Percentiles rank a stretch among this genome's conserved stretches.
Conservation (phyloP, 73 alveolate species). For the Chromera velia region DNA sequence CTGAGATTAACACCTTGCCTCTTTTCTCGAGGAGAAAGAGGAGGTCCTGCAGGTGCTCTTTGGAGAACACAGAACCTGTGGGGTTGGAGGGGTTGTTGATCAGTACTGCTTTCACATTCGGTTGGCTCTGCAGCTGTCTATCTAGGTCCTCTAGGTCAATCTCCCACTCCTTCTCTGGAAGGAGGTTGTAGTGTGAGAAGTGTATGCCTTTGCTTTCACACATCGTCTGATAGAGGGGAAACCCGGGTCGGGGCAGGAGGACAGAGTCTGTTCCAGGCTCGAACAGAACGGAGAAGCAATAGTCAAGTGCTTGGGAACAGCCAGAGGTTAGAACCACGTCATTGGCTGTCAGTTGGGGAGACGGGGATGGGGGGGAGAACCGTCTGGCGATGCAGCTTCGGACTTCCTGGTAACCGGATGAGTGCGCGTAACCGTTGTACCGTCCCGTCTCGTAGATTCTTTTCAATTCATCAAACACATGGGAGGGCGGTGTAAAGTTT, state of each 20-base stretch:
- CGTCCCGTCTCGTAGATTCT: conserved; percentile 13
- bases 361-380: conserved; percentile 37
- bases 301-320: conserved; percentile 54
- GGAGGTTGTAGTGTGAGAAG: conserved; percentile 45
- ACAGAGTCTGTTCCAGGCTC: conserved; percentile 53
- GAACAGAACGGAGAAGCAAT: conserved; percentile 42
- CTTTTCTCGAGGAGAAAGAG: conserved; percentile 35
- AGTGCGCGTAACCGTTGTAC: conserved; percentile 49
- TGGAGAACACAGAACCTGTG: conserved; percentile 51
- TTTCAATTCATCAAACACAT: no score
- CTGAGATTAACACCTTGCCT: conserved; percentile 45
- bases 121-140: conserved; percentile 26
- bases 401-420: conserved; percentile 44
- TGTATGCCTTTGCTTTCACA: conserved; percentile 30
- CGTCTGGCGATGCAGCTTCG: conserved; percentile 44
- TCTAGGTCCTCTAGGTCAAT: conserved; percentile 35
- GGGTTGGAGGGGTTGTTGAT: conserved; percentile 61
- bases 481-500: neutral
- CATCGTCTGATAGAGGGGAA: conserved; percentile 44
- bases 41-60: conserved; percentile 45
- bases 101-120: conserved; percentile 26
- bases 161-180: conserved; percentile 51
- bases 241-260: conserved; percentile 60
- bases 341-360: conserved; percentile 39
- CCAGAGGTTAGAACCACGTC: conserved; percentile 56